Evolutionary conservation across 108 stramenopile species (phyloP).

Genomic region (Skeletonema tropicum): DNA sequence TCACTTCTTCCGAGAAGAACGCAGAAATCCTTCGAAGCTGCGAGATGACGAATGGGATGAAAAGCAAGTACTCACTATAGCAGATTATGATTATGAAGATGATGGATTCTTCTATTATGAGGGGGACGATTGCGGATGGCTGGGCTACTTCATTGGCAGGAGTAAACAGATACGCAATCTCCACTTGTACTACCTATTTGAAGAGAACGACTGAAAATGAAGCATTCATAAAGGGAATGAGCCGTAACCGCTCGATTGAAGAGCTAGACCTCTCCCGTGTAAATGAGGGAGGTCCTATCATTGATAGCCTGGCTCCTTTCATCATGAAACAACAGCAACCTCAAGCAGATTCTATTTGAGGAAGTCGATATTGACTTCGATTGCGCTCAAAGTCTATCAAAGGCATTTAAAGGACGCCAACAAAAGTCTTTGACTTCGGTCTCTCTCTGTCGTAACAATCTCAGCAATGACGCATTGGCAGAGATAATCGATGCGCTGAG

Average conservation of each 20-base stretch:
- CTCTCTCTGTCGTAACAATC: not conserved
- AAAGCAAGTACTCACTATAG: not conserved
- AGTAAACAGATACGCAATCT: not conserved
- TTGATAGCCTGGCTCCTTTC: not conserved
- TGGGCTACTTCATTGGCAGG: conserved; percentile 6
- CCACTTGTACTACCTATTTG: too few species aligned
- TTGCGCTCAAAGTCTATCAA: not conserved
- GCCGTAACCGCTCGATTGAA: not conserved
- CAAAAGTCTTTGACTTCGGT: not conserved
- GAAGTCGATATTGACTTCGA: not conserved
- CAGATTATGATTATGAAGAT: not conserved
- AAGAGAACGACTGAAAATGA: not conserved
- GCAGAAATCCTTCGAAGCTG: conserved; percentile 5
- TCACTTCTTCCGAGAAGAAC: not conserved
- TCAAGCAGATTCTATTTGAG: not conserved
- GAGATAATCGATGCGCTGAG: not conserved
- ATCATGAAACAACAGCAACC: not conserved
- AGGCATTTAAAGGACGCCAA: too few species aligned
- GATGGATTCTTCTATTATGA: not conserved
- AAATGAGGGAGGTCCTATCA: not conserved
- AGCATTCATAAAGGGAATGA: not conserved
- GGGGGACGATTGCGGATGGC: not conserved
- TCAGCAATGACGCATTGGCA: not conserved
- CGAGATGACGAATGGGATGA: not conserved
- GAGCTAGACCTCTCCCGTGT: too few species aligned